phyloP scores from a whole-genome alignment of 805 yeast genomes.

The Ogataea zsoltii region DNA sequence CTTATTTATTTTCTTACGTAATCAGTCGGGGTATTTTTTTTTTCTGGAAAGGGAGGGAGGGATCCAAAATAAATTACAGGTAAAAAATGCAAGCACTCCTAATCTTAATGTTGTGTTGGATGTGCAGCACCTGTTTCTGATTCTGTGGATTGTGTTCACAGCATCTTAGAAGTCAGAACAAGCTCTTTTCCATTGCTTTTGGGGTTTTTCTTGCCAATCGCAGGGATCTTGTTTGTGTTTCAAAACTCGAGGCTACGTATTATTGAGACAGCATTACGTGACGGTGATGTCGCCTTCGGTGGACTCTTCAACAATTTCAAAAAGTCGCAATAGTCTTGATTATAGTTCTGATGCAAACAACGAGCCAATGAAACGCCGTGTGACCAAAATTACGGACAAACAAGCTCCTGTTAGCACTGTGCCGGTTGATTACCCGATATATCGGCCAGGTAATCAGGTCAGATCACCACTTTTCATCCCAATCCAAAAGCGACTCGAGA shows the following conservation, averaged over 20 bases:
- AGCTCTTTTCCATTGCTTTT: too few relatives aligned
- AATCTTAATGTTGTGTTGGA: too few relatives aligned
- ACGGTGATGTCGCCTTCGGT: constrained; percentile 5
- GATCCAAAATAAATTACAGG: too few relatives aligned
- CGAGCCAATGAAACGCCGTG: background rate
- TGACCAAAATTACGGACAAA: background rate
- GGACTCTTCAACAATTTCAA: background rate
- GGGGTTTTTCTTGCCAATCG: too few relatives aligned
- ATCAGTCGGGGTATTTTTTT: too few relatives aligned
- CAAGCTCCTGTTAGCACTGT: background rate
- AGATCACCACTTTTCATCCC: constrained; percentile 63
- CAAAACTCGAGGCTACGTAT: background rate
- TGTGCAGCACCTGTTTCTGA: too few relatives aligned
- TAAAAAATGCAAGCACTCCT: too few relatives aligned
- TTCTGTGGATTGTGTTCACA: too few relatives aligned
- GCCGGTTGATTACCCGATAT: constrained; percentile 14
- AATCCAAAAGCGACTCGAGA: constrained; percentile 57
- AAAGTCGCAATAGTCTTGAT: background rate
- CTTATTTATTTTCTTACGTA: too few relatives aligned
- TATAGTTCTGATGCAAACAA: background rate
- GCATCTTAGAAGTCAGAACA: too few relatives aligned
- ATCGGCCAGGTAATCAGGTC: constrained; percentile 34
- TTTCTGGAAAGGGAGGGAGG: too few relatives aligned
- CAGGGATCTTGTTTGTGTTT: background rate
- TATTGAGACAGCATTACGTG: too few relatives aligned